phyloP scores from a whole-genome alignment of 257 asterid species.

The Rauvolfia tetraphylla region DNA sequence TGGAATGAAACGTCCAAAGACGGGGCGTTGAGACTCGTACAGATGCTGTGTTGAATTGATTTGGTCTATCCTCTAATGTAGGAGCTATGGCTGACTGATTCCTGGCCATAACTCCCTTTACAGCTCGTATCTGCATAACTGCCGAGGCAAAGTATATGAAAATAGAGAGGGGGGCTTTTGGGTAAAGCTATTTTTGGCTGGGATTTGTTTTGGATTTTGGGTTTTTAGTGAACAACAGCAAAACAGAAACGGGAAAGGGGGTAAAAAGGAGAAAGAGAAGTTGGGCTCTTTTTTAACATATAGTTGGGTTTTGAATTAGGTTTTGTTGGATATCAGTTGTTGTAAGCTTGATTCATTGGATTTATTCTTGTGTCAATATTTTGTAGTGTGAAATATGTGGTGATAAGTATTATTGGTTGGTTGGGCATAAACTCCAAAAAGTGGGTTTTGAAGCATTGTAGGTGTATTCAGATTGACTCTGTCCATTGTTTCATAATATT shows the following conservation, averaged over 20 bases:
- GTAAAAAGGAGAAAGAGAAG: neutral
- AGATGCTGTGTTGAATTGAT: conserved; percentile 10
- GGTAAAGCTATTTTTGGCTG: conserved; percentile 27
- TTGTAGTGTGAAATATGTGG: conserved; percentile 44
- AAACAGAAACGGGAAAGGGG: conserved; percentile 16
- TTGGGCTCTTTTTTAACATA: conserved; percentile 8
- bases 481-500: conserved; percentile 16
- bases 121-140: neutral
- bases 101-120: conserved; percentile 2
- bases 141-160: conserved; percentile 14
- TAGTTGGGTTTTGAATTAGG: conserved; percentile 29
- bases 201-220: conserved; percentile 23
- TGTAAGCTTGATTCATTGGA: conserved; percentile 48
- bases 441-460: conserved; percentile 4
- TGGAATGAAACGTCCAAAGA: conserved; percentile 96
- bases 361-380: conserved; percentile 65
- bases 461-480: conserved; percentile 11
- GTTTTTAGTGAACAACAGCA: conserved; percentile 29
- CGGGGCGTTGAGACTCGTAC: conserved; percentile 54
- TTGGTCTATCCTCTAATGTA: conserved; percentile 17
- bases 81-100: conserved; percentile 15
- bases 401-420: conserved; percentile 17
- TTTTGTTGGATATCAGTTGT: conserved; percentile 25
- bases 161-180: conserved; percentile 22
- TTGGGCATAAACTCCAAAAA: neutral